Conservation (phyloP, 2,329 filamentous ascomycete species). For the Phoma sp. region DNA sequence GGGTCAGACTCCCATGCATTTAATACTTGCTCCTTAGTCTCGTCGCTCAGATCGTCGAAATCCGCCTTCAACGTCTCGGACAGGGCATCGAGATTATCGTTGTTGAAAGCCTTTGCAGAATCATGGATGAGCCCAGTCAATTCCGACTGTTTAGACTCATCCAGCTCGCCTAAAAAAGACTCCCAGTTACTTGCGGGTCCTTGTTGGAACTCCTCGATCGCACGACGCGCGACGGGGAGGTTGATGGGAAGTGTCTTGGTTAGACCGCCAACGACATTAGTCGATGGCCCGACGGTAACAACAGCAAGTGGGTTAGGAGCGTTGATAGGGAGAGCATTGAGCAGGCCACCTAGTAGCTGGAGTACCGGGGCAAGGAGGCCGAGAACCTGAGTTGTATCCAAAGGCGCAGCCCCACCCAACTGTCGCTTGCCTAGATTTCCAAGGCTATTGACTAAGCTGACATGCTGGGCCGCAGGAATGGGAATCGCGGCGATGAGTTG, state of each 20-base stretch:
- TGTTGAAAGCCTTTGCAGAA: constrained; percentile 1
- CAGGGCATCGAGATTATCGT: constrained; percentile 1
- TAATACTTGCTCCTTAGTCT: no score
- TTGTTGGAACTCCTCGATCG: constrained; percentile 1
- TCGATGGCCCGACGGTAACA: no score
- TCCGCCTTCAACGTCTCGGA: constrained; percentile 1
- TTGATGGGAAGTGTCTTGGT: neutral
- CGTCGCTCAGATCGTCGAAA: neutral
- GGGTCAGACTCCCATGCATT: no score
- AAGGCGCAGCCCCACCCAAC: neutral
- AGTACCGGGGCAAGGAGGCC: neutral
- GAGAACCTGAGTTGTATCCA: neutral
- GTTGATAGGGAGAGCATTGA: neutral
- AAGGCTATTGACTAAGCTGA: neutral
- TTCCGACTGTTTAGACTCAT: constrained; percentile 9
- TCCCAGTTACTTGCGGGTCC: constrained; percentile 9
- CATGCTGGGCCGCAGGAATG: neutral
- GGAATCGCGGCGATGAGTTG: neutral
- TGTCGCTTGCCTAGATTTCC: neutral
- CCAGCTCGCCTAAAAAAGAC: constrained; percentile 13
- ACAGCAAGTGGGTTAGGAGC: neutral
- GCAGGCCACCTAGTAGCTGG: neutral
- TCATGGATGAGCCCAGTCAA: constrained; percentile 9
- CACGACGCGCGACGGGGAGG: neutral
- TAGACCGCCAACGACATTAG: neutral